phyloP scores from a whole-genome alignment of 345 rosid species.

The Eucalyptus microcorys region DNA sequence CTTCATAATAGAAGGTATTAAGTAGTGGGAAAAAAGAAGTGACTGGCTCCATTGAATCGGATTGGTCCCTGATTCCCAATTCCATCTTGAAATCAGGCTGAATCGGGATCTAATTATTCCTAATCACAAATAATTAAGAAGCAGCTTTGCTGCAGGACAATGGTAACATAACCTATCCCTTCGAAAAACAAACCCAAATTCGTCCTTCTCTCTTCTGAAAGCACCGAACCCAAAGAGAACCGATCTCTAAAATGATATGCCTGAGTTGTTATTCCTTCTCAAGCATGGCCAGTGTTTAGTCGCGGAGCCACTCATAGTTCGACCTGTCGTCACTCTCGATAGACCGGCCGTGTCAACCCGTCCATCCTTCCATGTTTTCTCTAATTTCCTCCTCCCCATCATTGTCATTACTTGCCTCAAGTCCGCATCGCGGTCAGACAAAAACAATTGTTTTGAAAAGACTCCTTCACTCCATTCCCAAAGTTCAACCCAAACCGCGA shows the following conservation, averaged over 20 bases:
- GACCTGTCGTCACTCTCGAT: rapidly evolving
- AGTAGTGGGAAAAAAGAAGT: too few species aligned
- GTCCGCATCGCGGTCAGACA: background rate
- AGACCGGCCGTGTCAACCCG: background rate
- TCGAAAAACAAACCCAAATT: background rate
- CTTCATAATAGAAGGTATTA: too few species aligned
- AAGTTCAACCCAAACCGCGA: background rate
- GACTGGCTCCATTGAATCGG: too few species aligned
- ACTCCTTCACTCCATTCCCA: background rate
- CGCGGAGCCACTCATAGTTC: rapidly evolving
- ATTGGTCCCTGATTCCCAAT: rapidly evolving
- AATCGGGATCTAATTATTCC: rapidly evolving
- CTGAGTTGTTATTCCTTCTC: background rate
- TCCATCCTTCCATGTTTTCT: background rate
- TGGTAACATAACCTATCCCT: background rate
- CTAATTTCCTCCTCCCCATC: background rate
- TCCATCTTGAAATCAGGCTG: too few species aligned
- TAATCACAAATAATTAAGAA: background rate
- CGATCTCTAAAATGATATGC: rapidly evolving
- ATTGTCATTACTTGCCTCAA: background rate
- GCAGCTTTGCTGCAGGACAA: background rate
- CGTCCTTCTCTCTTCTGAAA: rapidly evolving
- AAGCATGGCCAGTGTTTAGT: rapidly evolving
- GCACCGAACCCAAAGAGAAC: background rate
- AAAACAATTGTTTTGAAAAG: background rate